Evolutionary conservation across 208 protist species (phyloP).

Genomic region (Leishmania major): DNA sequence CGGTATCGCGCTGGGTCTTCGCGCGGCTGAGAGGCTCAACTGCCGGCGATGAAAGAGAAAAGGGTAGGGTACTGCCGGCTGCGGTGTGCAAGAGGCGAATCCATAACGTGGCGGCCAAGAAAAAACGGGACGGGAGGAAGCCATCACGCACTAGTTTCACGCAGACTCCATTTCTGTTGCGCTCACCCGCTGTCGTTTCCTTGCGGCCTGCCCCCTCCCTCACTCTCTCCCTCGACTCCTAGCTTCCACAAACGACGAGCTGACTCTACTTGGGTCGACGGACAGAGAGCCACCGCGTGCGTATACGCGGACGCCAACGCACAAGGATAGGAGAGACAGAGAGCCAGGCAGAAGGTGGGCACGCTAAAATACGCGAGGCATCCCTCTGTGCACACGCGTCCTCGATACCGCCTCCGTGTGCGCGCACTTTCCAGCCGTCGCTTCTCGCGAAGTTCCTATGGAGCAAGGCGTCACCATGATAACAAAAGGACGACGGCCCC

Average conservation of each 20-base stretch:
- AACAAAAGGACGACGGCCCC: constrained; percentile 3
- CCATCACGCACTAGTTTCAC: neutral
- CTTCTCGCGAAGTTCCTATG: constrained; percentile 61
- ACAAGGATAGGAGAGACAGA: neutral
- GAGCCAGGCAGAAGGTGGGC: neutral
- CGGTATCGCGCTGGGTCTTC: neutral
- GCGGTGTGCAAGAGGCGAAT: neutral
- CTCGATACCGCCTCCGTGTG: neutral
- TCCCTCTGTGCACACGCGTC: neutral
- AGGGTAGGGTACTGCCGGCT: neutral
- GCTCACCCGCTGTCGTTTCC: neutral
- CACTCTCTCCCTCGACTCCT: neutral
- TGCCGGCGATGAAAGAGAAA: neutral
- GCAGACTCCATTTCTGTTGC: neutral
- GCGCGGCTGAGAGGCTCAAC: neutral
- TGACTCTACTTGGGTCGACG: neutral
- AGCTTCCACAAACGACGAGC: neutral
- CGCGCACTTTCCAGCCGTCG: neutral
- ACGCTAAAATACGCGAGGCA: neutral
- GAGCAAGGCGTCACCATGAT: constrained; percentile 26
- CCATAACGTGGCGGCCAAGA: neutral
- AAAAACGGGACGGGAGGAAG: neutral
- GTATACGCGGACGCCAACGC: neutral
- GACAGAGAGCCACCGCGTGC: neutral
- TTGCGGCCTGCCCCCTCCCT: neutral